Conservation (phyloP, 768 basidiomycete species). For the Ramaria rubella region DNA sequence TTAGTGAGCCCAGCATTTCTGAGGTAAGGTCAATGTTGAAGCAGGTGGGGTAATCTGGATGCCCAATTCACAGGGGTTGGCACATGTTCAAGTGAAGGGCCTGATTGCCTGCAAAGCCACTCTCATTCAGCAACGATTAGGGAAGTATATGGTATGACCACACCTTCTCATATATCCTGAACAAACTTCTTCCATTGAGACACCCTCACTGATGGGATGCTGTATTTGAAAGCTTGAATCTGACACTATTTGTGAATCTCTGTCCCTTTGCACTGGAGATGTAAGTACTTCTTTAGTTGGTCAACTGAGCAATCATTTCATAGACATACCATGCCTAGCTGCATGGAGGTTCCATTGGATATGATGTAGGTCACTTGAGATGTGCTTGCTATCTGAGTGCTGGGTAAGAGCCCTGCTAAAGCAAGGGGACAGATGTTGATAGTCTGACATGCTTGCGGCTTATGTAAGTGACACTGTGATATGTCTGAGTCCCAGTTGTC, state of each 20-base stretch:
- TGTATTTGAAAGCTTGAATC: conserved; percentile 68
- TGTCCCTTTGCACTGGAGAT: conserved; percentile 57
- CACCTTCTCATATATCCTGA: conserved; percentile 89
- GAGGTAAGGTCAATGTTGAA: conserved; percentile 76
- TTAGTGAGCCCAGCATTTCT: conserved; percentile 79
- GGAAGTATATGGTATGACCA: conserved; percentile 12
- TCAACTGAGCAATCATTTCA: too few relatives aligned
- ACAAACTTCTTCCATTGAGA: conserved; percentile 74
- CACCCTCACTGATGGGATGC: conserved; percentile 84
- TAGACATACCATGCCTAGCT: conserved; percentile 45
- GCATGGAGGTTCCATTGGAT: conserved; percentile 67
- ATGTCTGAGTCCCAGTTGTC: too few relatives aligned
- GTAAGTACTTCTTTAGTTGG: neutral
- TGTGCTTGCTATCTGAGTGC: conserved; percentile 56
- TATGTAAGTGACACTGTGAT: too few relatives aligned
- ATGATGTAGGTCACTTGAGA: conserved; percentile 51
- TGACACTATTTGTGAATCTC: conserved; percentile 65
- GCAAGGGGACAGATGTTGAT: too few relatives aligned
- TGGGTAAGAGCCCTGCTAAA: too few relatives aligned
- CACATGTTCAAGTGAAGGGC: conserved; percentile 73
- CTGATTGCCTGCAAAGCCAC: conserved; percentile 59
- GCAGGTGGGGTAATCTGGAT: conserved; percentile 64
- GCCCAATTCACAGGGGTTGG: conserved; percentile 78
- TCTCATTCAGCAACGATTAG: neutral
- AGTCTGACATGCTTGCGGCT: too few relatives aligned